These are phyloP conservation scores for Elsinoe arachidis DNA, from an alignment of 2,329 filamentous ascomycete species.

Conservation along the genomic window DNA sequence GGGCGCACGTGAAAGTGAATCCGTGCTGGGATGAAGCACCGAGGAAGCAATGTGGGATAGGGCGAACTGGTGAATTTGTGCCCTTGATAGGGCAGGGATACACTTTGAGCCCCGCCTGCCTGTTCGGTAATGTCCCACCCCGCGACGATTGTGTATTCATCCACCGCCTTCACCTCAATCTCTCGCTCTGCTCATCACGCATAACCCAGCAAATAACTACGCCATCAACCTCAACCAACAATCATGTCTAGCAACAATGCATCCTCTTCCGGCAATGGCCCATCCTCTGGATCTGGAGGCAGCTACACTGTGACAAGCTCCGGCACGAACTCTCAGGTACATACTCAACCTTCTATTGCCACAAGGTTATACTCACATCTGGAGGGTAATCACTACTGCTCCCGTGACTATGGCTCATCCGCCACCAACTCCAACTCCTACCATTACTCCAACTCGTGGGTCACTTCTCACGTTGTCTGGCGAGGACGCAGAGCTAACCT, in stretches of 20 bases:
- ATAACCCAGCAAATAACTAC: neutral
- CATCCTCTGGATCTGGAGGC: slow-evolving; percentile 12
- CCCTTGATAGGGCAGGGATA: no score
- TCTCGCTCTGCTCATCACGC: neutral
- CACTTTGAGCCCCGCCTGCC: no score
- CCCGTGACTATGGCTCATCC: slow-evolving; percentile 52
- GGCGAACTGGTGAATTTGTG: no score
- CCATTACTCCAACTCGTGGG: slow-evolving; percentile 59
- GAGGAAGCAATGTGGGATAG: no score
- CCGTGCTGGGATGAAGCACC: no score
- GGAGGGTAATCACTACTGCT: slow-evolving; percentile 61
- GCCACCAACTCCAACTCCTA: slow-evolving; percentile 52
- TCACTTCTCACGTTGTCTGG: slow-evolving; percentile 25
- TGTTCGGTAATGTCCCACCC: no score
- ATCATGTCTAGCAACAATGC: slow-evolving; percentile 11
- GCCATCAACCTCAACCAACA: neutral
- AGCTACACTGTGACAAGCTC: slow-evolving; percentile 34
- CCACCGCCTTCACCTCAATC: neutral
- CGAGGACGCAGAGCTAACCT: neutral
- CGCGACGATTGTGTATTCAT: neutral
- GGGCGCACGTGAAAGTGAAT: no score
- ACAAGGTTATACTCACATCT: neutral
- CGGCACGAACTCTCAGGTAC: slow-evolving; percentile 57
- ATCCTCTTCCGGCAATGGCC: slow-evolving; percentile 14
- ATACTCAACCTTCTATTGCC: slow-evolving; percentile 13